A percentile compares a stretch with the other conserved stretches of the same genome.
These are phyloP conservation scores for Didymella segeticola DNA, from an alignment of 2,329 filamentous ascomycete genomes.

Conservation along the genomic window DNA sequence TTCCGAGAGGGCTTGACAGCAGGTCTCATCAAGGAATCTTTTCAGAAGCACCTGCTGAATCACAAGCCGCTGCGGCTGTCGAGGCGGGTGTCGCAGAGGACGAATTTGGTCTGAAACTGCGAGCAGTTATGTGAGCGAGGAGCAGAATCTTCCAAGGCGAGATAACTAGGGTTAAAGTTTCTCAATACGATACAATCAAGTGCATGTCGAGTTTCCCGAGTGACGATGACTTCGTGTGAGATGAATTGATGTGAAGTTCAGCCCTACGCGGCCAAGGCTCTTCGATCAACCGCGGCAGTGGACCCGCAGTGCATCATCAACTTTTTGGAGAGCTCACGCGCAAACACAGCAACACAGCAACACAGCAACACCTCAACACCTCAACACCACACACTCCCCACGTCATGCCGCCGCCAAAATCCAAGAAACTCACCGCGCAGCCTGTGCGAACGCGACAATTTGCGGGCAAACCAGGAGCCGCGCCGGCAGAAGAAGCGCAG, in stretches of 20 bases:
- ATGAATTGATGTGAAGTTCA: slow-evolving; percentile 4
- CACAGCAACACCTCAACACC: no score
- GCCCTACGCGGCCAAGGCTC: slow-evolving; percentile 13
- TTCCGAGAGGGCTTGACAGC: neutral
- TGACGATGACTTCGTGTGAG: neutral
- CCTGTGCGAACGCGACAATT: slow-evolving; percentile 81
- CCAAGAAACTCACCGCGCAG: slow-evolving; percentile 91
- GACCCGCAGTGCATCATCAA: neutral
- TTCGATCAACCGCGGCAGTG: slow-evolving; percentile 6
- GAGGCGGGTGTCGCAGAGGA: neutral
- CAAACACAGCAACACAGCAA: no score
- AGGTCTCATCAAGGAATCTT: no score
- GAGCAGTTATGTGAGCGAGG: no score
- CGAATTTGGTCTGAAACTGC: no score
- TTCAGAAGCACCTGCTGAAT: neutral
- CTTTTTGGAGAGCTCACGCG: slow-evolving; percentile 14
- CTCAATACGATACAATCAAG: no score
- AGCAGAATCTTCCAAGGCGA: no score
- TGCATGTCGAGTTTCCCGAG: neutral
- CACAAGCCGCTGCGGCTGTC: neutral
- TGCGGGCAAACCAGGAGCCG: slow-evolving; percentile 75
- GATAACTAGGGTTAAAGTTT: no score
- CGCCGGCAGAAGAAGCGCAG: slow-evolving; percentile 46
- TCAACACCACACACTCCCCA: neutral
- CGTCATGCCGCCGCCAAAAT: slow-evolving; percentile 60